Conservation (phyloP, 78 protist species). For the Guillardia theta region DNA sequence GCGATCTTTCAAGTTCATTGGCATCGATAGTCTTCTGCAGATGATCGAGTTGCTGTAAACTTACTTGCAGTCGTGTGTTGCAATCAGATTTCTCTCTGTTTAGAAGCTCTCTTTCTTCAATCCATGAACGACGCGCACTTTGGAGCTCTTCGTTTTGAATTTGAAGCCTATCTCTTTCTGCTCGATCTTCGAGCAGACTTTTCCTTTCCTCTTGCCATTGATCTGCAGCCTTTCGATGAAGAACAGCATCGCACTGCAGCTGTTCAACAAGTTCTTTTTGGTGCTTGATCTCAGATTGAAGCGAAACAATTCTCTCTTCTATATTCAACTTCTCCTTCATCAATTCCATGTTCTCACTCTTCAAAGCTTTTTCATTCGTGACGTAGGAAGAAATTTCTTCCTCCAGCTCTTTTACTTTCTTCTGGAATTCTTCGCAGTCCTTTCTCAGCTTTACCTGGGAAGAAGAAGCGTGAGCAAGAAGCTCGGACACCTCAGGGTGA, state of each 20-base stretch:
- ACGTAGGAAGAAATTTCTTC: no score
- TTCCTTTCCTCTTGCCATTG: background rate
- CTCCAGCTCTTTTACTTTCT: no score
- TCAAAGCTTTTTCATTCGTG: no score
- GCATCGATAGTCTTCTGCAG: constrained; percentile 18
- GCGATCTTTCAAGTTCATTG: no score
- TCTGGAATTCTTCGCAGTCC: no score
- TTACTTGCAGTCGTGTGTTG: background rate
- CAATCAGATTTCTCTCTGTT: background rate
- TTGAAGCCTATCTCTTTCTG: background rate
- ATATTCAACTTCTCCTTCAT: no score
- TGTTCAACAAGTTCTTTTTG: background rate
- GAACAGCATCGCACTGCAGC: background rate
- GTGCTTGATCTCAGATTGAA: background rate
- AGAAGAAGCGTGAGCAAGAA: no score
- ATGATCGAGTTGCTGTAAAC: background rate
- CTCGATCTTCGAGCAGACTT: background rate
- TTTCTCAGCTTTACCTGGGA: no score
- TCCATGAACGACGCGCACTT: background rate
- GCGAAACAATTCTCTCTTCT: no score
- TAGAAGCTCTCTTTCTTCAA: background rate
- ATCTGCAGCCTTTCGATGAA: background rate
- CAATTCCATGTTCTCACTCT: no score
- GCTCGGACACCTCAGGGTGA: no score
- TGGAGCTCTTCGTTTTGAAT: background rate